Evolutionary conservation across 768 basidiomycete genomes (phyloP).

Genomic region (Suillus hirtellus): DNA sequence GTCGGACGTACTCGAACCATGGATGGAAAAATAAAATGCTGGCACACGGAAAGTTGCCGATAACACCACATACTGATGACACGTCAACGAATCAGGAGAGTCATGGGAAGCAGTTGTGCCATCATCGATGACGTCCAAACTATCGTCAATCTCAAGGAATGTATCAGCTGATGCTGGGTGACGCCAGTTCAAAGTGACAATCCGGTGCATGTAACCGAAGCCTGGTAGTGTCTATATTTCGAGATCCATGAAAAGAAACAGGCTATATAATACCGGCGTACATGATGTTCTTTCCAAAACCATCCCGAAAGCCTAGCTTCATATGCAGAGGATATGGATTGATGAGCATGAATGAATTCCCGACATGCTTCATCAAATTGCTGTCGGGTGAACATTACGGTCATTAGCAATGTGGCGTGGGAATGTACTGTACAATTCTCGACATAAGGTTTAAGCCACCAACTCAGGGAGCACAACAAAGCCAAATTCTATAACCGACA

Average conservation of each 20-base stretch:
- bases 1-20: constrained; percentile 61
- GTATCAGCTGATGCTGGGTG: constrained; percentile 6
- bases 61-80: constrained; percentile 68
- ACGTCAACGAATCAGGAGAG: constrained; percentile 40
- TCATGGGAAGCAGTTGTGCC: constrained; percentile 35
- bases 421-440: constrained; percentile 40
- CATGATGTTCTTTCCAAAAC: constrained; percentile 62
- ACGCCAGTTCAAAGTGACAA: constrained; percentile 23
- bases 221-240: constrained; percentile 34
- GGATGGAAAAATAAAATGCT: constrained; percentile 77
- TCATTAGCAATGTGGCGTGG: constrained; percentile 37
- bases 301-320: constrained; percentile 39
- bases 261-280: constrained; percentile 35
- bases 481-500: constrained; percentile 22
- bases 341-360: constrained; percentile 42
- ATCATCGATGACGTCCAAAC: constrained; percentile 34
- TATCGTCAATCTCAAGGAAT: constrained; percentile 17
- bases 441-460: constrained; percentile 67
- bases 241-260: constrained; percentile 15
- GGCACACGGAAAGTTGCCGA: constrained; percentile 83
- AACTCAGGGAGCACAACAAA: constrained; percentile 17
- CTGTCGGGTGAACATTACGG: constrained; percentile 46
- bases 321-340: constrained; percentile 7
- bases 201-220: constrained; percentile 51
- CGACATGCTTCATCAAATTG: constrained; percentile 64